Base-by-base conservation (phyloP, 768 basidiomycete species). In the Rhodotorula paludigena region DNA sequence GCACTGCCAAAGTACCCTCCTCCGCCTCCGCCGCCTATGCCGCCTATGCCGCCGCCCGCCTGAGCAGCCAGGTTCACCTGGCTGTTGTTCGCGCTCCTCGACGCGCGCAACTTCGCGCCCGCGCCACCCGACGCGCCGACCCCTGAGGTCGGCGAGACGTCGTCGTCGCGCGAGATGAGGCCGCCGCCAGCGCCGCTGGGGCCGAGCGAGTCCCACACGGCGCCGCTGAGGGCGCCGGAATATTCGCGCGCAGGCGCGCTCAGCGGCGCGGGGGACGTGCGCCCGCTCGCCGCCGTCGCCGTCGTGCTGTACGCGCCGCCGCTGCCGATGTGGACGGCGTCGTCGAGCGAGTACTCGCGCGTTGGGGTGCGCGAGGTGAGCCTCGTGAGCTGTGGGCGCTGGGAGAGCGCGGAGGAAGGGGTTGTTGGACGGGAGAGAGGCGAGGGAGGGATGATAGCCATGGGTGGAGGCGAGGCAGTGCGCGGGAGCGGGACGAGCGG, bases 61-160 rank as follows among this genome's bases (percentile, higher is more conserved):
- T n/a, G n/a, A n/a, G n/a, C n/a, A n/a, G 69, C 64, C 16, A 71
- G 47, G 42, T 71, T 66, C 1, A 60, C 64, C 57, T 56, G 60
- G 45, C 45, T 51, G 52, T 39, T 66, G 48, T 71, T 66, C 39
- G 53, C 45, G 44, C 69, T 71, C 57, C 39, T n/a, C 21, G 52
- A 63, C 33, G 64, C 57, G 12, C 69, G 41, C 33, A 71, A 30
- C 35, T 71, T 71, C 8, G 69, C 69, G 2, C 69, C 69, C 28
- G 51, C 33, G 9, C 20, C 36, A 8, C 39, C 28, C 25, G n/a
- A 5, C 23, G 25, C 55, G 2, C 42, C 60, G 21, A 38, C 35
- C 18, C 60, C 61, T 2, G 60, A 42, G 11, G 56, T 47, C 1
- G 49, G 42, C 18, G 60, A 23, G 5, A 41, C 35, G 33, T 47